Evolutionary conservation across 1,139 yeast genomes (phyloP).

Genomic region (Saccharomyces hybrid): DNA sequence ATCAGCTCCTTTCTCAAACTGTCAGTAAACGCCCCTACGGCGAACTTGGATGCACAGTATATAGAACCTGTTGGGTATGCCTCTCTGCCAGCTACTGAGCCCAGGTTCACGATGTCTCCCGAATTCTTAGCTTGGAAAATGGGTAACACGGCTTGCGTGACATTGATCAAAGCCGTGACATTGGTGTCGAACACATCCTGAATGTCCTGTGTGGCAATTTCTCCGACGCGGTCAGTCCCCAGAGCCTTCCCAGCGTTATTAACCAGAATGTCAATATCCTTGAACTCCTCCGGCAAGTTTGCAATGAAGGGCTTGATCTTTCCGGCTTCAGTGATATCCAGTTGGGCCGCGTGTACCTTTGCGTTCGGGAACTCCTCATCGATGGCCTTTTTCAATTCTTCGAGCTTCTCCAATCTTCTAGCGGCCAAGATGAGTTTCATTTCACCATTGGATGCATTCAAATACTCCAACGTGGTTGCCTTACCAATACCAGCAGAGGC

Average conservation of each 20-base stretch:
- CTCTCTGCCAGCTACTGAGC: slow-evolving; percentile 84
- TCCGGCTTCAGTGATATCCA: slow-evolving; percentile 54
- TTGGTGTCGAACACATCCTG: slow-evolving; percentile 64
- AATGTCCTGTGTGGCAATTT: slow-evolving; percentile 46
- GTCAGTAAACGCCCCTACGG: slow-evolving; percentile 68
- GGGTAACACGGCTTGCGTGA: slow-evolving; percentile 63
- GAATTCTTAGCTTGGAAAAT: slow-evolving; percentile 45
- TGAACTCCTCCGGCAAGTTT: slow-evolving; percentile 45
- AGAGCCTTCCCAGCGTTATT: slow-evolving; percentile 82
- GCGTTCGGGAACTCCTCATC: slow-evolving; percentile 42
- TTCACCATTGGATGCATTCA: slow-evolving; percentile 59
- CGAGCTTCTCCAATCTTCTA: slow-evolving; percentile 52
- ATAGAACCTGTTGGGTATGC: slow-evolving; percentile 82
- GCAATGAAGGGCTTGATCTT: slow-evolving; percentile 48
- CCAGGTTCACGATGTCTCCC: slow-evolving; percentile 78
- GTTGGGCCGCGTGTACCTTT: slow-evolving; percentile 41
- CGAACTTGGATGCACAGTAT: slow-evolving; percentile 85
- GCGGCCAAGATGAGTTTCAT: slow-evolving; percentile 63
- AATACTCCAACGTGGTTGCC: slow-evolving; percentile 70
- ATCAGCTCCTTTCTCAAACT: slow-evolving; percentile 73
- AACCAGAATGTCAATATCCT: slow-evolving; percentile 56
- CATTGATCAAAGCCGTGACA: slow-evolving; percentile 60
- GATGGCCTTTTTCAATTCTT: slow-evolving; percentile 42
- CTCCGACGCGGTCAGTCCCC: slow-evolving; percentile 61
- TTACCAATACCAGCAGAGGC: slow-evolving; percentile 57